Evolutionary conservation across 2,329 filamentous ascomycete species (phyloP).

Genomic region (Camillea tinctor): DNA sequence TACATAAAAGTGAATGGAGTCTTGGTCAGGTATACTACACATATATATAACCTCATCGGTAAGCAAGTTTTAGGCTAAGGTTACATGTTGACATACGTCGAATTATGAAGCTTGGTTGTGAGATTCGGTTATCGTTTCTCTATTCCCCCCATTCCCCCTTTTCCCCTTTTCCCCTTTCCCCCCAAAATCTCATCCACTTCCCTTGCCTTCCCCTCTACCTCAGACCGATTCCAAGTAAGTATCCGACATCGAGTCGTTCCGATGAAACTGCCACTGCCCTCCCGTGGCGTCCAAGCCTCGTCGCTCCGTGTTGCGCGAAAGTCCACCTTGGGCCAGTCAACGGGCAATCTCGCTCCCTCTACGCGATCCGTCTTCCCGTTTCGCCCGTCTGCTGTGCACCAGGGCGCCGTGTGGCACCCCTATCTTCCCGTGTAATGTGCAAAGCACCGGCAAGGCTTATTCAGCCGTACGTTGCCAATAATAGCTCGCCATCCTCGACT

Average conservation of each 20-base stretch:
- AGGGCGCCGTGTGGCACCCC: neutral
- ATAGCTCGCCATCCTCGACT: neutral
- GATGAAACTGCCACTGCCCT: neutral
- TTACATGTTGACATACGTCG: too few species aligned
- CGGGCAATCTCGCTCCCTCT: neutral
- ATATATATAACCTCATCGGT: too few species aligned
- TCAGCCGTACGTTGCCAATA: neutral
- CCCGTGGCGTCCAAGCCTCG: neutral
- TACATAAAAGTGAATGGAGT: too few species aligned
- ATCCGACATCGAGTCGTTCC: neutral
- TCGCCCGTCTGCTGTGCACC: slow-evolving; percentile 2
- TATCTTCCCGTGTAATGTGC: too few species aligned
- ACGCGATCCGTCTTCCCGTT: neutral
- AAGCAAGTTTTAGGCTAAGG: too few species aligned
- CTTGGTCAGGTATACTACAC: too few species aligned
- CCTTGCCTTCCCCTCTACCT: neutral
- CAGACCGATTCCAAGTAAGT: neutral
- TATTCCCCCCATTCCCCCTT: neutral
- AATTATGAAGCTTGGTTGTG: too few species aligned
- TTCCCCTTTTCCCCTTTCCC: neutral
- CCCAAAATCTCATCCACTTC: too few species aligned
- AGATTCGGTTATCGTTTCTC: neutral
- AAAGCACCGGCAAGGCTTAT: neutral
- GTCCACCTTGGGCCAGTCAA: neutral
- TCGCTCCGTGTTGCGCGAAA: neutral